Evolutionary conservation across 352 stramenopile genomes (phyloP).

Genomic region (Peronospora farinosa): DNA sequence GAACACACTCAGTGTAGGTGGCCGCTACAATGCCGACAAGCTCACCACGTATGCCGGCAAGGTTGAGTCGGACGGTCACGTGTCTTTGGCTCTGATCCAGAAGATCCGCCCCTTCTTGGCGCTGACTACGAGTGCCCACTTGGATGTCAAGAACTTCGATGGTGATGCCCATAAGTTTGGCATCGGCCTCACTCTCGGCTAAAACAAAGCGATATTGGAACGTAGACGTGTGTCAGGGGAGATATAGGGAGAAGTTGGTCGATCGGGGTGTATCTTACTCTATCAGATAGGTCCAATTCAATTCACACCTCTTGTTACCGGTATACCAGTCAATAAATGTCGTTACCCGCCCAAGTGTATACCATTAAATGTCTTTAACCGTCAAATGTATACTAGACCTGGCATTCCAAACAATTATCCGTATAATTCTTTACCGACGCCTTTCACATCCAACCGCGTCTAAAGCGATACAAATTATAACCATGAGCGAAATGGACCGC

Average conservation of each 20-base stretch:
- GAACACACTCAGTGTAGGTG: constrained; percentile 76
- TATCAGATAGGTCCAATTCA: constrained; percentile 9
- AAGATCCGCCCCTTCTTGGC: constrained; percentile 83
- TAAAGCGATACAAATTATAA: constrained; percentile 5
- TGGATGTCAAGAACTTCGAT: constrained; percentile 89
- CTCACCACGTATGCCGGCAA: constrained; percentile 82
- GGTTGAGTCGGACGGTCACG: constrained; percentile 82
- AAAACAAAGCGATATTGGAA: constrained; percentile 27
- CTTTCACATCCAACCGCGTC: not conserved
- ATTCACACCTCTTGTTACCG: constrained; percentile 23
- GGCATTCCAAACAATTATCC: no score
- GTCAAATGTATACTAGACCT: no score
- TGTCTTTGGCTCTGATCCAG: constrained; percentile 79
- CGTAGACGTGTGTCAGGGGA: constrained; percentile 20
- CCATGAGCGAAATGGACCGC: constrained; percentile 67
- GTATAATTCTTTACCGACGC: no score
- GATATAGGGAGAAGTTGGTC: constrained; percentile 15
- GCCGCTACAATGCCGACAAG: constrained; percentile 76
- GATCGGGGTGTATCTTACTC: not conserved
- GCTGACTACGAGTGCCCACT: constrained; percentile 79
- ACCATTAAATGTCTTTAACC: no score
- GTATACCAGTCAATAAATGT: no score
- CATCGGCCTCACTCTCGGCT: constrained; percentile 82
- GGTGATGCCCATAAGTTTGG: constrained; percentile 88
- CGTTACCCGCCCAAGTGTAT: no score